phyloP scores from a whole-genome alignment of 2,329 filamentous ascomycete genomes.

The Trichoderma sp. region DNA sequence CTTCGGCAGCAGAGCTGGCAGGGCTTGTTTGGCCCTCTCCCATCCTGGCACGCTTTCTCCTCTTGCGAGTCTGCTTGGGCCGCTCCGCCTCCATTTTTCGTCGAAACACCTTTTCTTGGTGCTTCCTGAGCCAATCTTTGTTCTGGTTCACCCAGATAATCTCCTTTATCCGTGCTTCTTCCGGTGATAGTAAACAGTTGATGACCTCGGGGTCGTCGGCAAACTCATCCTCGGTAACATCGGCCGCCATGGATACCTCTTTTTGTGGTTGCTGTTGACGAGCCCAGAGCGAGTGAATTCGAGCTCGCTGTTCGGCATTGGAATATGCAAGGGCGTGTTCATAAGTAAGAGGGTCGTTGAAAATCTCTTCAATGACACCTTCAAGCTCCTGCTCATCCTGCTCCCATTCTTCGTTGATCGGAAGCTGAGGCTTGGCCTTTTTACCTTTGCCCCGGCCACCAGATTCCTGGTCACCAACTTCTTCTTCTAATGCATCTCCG shows the following conservation, averaged over 20 bases:
- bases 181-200: conserved; percentile 70
- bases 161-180: conserved; percentile 80
- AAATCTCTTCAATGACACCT: conserved; percentile 67
- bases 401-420: conserved; percentile 62
- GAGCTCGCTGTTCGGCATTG: conserved; percentile 54
- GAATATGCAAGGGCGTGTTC: conserved; percentile 59
- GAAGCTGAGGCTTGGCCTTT: conserved; percentile 44
- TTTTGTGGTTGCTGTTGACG: conserved; percentile 48
- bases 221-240: conserved; percentile 79
- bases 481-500: conserved; percentile 40
- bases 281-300: conserved; percentile 52
- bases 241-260: conserved; percentile 56
- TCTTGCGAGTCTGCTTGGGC: conserved; percentile 57
- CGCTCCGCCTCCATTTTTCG: conserved; percentile 61
- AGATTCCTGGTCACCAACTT: conserved; percentile 25
- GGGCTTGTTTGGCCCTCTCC: conserved; percentile 65
- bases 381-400: conserved; percentile 64
- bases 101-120: conserved; percentile 79
- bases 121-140: conserved; percentile 84
- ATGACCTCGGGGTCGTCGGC: conserved; percentile 84
- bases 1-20: conserved; percentile 66
- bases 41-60: conserved; percentile 55
- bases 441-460: conserved; percentile 26
- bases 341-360: conserved; percentile 59
- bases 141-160: conserved; percentile 93